Base-by-base conservation (phyloP, 306 rosid species). In the Glycine latifolia region DNA sequence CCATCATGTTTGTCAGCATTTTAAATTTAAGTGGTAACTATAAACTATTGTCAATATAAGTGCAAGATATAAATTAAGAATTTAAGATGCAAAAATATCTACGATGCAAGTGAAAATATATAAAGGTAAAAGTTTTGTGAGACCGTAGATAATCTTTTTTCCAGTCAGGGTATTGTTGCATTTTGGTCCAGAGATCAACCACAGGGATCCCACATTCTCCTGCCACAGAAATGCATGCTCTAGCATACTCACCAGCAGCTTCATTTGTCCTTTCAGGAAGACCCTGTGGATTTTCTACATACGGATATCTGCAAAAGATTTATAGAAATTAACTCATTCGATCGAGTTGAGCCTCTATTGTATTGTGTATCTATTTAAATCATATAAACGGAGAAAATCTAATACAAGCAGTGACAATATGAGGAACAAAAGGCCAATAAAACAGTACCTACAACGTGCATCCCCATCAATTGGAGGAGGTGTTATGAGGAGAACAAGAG, bases 391-490 rank as follows among this genome's bases (percentile, higher is more conserved):
- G 39, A 47, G 8, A 41, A 4, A 71, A 41, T 5, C 35, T 6
- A 6, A 10, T 54, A 48, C 33, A 53, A 74, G 35, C 59, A 72
- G 12, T 52, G 13, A 82, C 31, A 69, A 10, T 14, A 75, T 31
- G 67, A 49, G 6, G 71, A 68, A 55, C 16, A 13, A 76, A 82
- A 61, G 74, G 10, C 8, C 72, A 56, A 67, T 55, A 44, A 31
- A 82, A 53, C 37, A 77, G 70, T 90, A 92, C 98, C 85, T 75
- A 35, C 92, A 86, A 44, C 97, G 91, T 33, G 82, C 92, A 3
- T 88, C 95, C 85, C 92, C 97, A 87, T 92, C 94, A 12, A 94
- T 90, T 50, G 98, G 98, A 53, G 98, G 98, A 44, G 98, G 98
- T 37, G 97, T 92, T 72, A 94, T 86, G 15, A 92, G 92, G 62